phyloP scores from a whole-genome alignment of 257 asterid genomes.

The Fraxinus pennsylvanica region DNA sequence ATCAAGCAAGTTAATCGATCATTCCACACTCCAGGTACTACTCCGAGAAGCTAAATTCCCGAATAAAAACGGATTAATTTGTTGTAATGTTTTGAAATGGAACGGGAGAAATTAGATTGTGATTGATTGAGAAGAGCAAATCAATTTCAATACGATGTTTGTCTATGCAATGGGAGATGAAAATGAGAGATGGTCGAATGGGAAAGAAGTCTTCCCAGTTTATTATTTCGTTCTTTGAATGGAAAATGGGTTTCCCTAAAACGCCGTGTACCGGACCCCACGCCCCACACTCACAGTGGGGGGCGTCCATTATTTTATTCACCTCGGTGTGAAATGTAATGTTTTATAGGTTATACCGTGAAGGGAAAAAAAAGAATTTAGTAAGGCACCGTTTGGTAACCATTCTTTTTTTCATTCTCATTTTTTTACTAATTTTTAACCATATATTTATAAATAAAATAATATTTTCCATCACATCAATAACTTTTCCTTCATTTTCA shows the following conservation, averaged over 20 bases:
- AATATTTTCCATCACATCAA: too few relatives aligned
- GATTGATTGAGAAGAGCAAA: slow-evolving; percentile 26
- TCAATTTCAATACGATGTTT: slow-evolving; percentile 7
- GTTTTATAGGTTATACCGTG: too few relatives aligned
- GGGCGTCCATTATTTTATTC: too few relatives aligned
- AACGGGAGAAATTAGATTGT: background rate
- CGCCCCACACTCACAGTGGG: too few relatives aligned
- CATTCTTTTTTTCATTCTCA: too few relatives aligned
- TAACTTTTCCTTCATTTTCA: too few relatives aligned
- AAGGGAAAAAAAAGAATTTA: too few relatives aligned
- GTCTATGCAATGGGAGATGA: background rate
- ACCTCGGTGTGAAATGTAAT: too few relatives aligned
- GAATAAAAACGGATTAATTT: background rate
- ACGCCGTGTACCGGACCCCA: too few relatives aligned
- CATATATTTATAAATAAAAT: too few relatives aligned
- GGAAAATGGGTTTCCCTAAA: background rate
- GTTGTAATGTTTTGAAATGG: background rate
- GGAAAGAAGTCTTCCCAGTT: background rate
- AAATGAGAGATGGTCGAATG: background rate
- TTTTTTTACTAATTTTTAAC: too few relatives aligned
- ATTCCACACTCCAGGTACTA: background rate
- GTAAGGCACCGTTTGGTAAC: too few relatives aligned
- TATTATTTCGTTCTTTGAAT: background rate
- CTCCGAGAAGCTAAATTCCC: background rate
- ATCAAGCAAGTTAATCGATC: background rate